Evolutionary conservation across 306 rosid species (phyloP).

Genomic region (Fragaria nilgerrensis): DNA sequence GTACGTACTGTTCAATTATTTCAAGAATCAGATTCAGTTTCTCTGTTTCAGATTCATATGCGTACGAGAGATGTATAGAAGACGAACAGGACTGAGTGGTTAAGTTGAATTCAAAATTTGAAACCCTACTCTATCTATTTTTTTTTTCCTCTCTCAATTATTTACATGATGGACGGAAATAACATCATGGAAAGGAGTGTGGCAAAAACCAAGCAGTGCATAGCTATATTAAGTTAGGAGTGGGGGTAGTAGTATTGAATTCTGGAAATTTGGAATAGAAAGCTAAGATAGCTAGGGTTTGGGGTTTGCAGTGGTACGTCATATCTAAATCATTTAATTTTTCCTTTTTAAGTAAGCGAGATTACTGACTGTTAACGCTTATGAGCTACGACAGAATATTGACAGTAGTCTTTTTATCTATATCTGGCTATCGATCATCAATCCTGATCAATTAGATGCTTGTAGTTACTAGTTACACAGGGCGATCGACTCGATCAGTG

Average conservation of each 20-base stretch:
- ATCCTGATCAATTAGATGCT: background rate
- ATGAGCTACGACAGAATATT: background rate
- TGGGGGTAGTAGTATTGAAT: background rate
- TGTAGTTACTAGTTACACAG: background rate
- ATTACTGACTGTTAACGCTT: slow-evolving; percentile 33
- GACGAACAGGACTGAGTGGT: background rate
- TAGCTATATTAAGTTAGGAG: background rate
- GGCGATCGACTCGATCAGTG: background rate
- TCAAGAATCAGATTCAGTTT: background rate
- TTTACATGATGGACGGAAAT: slow-evolving; percentile 6
- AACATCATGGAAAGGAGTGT: slow-evolving; percentile 25
- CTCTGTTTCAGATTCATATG: background rate
- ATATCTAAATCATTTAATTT: slow-evolving; percentile 12
- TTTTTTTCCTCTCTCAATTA: background rate
- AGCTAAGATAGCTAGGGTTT: background rate
- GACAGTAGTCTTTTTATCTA: slow-evolving; percentile 31
- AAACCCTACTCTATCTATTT: background rate
- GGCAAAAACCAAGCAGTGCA: slow-evolving; percentile 16
- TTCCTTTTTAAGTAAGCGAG: slow-evolving; percentile 24
- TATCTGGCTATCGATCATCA: slow-evolving; percentile 25
- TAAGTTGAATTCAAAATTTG: background rate
- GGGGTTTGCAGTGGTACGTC: slow-evolving; percentile 19
- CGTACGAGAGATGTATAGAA: background rate
- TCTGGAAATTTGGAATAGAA: background rate
- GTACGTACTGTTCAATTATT: slow-evolving; percentile 31